Percentiles rank a stretch among this genome's conserved stretches.
phyloP scores from a whole-genome alignment of 140 eudicot species.

The Ambrosia hybrid region DNA sequence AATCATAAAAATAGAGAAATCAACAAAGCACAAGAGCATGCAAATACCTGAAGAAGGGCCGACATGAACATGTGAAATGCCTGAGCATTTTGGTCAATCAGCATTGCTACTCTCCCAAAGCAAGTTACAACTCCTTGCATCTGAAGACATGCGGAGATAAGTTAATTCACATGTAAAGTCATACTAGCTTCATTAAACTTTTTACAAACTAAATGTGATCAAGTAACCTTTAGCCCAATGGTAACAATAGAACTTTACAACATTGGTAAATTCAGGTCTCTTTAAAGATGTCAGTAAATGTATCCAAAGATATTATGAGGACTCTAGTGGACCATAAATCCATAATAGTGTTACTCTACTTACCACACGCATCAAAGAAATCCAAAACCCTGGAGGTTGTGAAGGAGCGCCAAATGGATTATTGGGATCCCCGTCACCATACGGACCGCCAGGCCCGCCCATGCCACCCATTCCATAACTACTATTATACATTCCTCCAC shows the following conservation, averaged over 20 bases:
- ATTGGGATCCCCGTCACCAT: slow-evolving; percentile 81
- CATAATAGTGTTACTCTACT: slow-evolving; percentile 28
- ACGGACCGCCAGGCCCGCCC: slow-evolving; percentile 58
- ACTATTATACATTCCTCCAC: slow-evolving; percentile 60
- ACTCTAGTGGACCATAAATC: too few species aligned
- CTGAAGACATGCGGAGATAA: slow-evolving; percentile 39
- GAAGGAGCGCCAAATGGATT: slow-evolving; percentile 83
- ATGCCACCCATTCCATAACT: slow-evolving; percentile 63
- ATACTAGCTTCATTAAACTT: background rate
- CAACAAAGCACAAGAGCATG: too few species aligned
- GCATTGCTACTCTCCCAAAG: slow-evolving; percentile 73
- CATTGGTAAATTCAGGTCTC: too few species aligned
- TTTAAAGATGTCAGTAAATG: too few species aligned
- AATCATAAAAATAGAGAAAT: too few species aligned
- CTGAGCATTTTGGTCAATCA: slow-evolving; percentile 86
- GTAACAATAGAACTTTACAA: too few species aligned
- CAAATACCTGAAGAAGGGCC: slow-evolving; percentile 82
- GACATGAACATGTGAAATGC: slow-evolving; percentile 90
- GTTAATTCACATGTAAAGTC: slow-evolving; percentile 12
- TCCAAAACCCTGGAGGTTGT: slow-evolving; percentile 89
- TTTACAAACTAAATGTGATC: too few species aligned
- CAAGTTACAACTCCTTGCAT: slow-evolving; percentile 85
- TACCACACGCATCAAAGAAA: slow-evolving; percentile 87
- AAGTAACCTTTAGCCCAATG: too few species aligned
- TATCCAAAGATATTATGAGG: too few species aligned